Evolutionary conservation across 2,329 filamentous ascomycete genomes (phyloP), one percentile per base, ranked within the genome.

Genomic region (Aspergillus persii): DNA sequence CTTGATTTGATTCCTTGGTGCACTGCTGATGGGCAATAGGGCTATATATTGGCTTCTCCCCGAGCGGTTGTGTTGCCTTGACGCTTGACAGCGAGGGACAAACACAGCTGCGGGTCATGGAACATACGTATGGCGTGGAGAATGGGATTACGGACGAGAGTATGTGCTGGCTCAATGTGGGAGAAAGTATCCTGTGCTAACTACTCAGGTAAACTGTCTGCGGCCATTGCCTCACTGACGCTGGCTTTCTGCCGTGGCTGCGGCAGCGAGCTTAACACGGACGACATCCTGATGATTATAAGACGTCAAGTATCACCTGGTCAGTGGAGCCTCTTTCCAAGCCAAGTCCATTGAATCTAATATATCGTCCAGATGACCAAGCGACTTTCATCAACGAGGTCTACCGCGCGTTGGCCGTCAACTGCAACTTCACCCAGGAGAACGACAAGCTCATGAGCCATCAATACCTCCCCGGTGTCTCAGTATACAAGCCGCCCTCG

Each of bases 341-440:
- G 73, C 11, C 66, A 71, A 65, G 62, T 44, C 11, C 11, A 27
- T 23, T 15, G 6, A 15, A 26, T 48, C 63, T 74, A 61, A 71
- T 46, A 50, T 30, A 9, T 47, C 12, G 56, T 23, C 56, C 67
- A 87, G 84, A 83, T 53, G 86, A 89, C 63, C 79, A 86, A 55
- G 80, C 82, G 47, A 81, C 87, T 59, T 87, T 88, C 80, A 78
- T 90, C 54, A 82, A 80, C 46, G 87, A 90, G 63, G 79, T 92
- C 11, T 86, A 91, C 54, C 82, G 85, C 46, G 85, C 90, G 58
- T 79, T 93, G 54, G 89, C 88, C 62, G 82, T 91, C 31, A 86
- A 88, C 53, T 85, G 93, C 51, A 94, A 98, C 76, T 96, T 93
- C 70, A 89, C 91, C 0, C 84, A 90, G 52, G 91, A 96, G 61